phyloP scores from a whole-genome alignment of 148 eudicot species.

The Camellia sinensis region DNA sequence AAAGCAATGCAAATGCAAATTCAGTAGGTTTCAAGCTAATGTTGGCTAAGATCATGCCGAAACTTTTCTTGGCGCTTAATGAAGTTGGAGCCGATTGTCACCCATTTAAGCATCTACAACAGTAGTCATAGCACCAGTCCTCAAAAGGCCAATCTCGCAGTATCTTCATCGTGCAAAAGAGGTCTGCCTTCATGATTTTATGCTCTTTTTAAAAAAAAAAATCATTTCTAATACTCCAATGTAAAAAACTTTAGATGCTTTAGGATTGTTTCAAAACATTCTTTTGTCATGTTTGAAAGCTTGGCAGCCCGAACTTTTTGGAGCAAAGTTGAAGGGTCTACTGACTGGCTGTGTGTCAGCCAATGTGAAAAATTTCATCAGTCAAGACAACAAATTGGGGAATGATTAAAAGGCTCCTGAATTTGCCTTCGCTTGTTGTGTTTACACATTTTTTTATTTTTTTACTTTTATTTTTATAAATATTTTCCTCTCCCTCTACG shows the following conservation, averaged over 20 bases:
- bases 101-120: slow-evolving; percentile 63
- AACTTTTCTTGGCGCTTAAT: slow-evolving; percentile 53
- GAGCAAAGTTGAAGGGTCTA: slow-evolving; percentile 13
- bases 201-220: not conserved
- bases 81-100: slow-evolving; percentile 76
- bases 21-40: slow-evolving; percentile 96
- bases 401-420: not conserved
- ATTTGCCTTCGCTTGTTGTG: slow-evolving; percentile 16
- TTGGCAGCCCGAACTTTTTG: slow-evolving; percentile 16
- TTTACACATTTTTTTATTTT: not conserved
- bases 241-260: slow-evolving; percentile 1
- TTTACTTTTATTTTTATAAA: too few relatives aligned
- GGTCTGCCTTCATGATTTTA: not conserved
- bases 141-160: not conserved
- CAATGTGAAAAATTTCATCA: not conserved
- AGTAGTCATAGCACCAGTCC: slow-evolving; percentile 31
- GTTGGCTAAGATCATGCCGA: slow-evolving; percentile 84
- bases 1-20: slow-evolving; percentile 60
- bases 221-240: not conserved
- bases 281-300: slow-evolving; percentile 16
- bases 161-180: slow-evolving; percentile 5
- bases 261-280: slow-evolving; percentile 11
- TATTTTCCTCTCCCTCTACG: slow-evolving; percentile 8
- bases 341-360: not conserved
- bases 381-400: slow-evolving; percentile 4